Evolutionary conservation across 2,329 filamentous ascomycete species (phyloP).

Genomic region (Paramyrothecium roridum): DNA sequence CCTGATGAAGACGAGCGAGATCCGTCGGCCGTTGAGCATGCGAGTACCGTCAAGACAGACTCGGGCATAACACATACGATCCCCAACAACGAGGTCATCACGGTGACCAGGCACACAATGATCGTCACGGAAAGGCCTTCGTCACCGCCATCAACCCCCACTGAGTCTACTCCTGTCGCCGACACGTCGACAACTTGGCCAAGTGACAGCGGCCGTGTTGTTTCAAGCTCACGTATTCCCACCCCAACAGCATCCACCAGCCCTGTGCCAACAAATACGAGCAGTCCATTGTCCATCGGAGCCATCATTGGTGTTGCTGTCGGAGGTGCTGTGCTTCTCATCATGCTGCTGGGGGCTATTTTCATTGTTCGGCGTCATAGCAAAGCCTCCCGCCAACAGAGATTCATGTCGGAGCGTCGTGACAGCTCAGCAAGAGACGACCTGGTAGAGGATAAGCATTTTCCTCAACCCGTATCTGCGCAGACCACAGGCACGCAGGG

Average conservation of each 20-base stretch:
- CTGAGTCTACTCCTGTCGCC: conserved; percentile 5
- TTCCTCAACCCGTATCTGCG: conserved; percentile 16
- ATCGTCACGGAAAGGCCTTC: conserved; percentile 21
- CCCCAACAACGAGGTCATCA: conserved; percentile 28
- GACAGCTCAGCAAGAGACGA: conserved; percentile 10
- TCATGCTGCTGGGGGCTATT: conserved; percentile 16
- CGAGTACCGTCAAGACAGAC: conserved; percentile 24
- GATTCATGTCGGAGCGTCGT: conserved; percentile 2
- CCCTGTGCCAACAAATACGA: background rate
- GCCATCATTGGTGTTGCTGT: conserved; percentile 29
- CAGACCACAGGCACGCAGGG: conserved; percentile 20
- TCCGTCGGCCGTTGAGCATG: background rate
- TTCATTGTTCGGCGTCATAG: conserved; percentile 16
- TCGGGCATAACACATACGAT: conserved; percentile 33
- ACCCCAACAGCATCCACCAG: background rate
- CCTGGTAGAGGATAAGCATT: conserved; percentile 22
- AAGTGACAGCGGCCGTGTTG: background rate
- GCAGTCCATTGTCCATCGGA: conserved; percentile 19
- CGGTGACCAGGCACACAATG: conserved; percentile 30
- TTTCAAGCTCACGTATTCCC: background rate
- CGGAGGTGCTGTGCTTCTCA: conserved; percentile 21
- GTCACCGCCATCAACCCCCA: conserved; percentile 7
- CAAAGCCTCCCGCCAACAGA: conserved; percentile 8
- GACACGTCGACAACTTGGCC: conserved; percentile 1
- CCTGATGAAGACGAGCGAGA: conserved; percentile 2